Evolutionary conservation across 768 basidiomycete genomes (phyloP).

Genomic region (Lentinula guzmanii): DNA sequence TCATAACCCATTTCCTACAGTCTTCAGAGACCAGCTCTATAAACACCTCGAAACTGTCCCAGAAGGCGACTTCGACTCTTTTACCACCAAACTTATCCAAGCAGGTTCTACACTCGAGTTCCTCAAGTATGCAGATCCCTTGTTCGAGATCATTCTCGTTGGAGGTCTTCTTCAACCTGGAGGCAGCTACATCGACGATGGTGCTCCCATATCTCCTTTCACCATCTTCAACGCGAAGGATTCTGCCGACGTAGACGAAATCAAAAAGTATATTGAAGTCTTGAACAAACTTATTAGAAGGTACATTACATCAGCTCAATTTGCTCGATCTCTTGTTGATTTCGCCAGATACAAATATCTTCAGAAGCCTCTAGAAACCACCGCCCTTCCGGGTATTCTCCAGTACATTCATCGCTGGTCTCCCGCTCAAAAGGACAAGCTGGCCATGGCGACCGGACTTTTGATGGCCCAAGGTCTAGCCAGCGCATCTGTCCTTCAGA

Average conservation of each 20-base stretch:
- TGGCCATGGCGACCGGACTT: conserved; percentile 76
- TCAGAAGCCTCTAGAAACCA: conserved; percentile 91
- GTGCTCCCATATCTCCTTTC: conserved; percentile 81
- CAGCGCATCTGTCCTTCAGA: conserved; percentile 69
- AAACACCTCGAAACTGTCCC: conserved; percentile 84
- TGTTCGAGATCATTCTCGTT: conserved; percentile 94
- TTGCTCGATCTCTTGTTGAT: not conserved
- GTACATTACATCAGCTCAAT: conserved; percentile 29
- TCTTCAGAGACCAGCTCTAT: conserved; percentile 90
- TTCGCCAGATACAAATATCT: conserved; percentile 91
- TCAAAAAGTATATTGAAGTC: conserved; percentile 92
- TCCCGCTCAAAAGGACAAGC: conserved; percentile 69
- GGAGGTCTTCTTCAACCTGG: conserved; percentile 97
- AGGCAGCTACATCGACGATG: conserved; percentile 85
- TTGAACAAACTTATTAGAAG: conserved; percentile 94
- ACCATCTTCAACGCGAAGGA: conserved; percentile 79
- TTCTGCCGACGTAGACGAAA: conserved; percentile 74
- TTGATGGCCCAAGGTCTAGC: conserved; percentile 82
- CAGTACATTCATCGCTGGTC: conserved; percentile 90
- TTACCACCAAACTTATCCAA: conserved; percentile 79
- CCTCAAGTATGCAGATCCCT: conserved; percentile 93
- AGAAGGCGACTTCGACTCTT: conserved; percentile 75
- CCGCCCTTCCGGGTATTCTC: conserved; percentile 73
- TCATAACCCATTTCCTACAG: conserved; percentile 29
- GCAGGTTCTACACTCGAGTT: conserved; percentile 92